These are phyloP conservation scores for Pelargonium fulgidum DNA, from an alignment of 441 rosid species.

Conservation along the genomic window DNA sequence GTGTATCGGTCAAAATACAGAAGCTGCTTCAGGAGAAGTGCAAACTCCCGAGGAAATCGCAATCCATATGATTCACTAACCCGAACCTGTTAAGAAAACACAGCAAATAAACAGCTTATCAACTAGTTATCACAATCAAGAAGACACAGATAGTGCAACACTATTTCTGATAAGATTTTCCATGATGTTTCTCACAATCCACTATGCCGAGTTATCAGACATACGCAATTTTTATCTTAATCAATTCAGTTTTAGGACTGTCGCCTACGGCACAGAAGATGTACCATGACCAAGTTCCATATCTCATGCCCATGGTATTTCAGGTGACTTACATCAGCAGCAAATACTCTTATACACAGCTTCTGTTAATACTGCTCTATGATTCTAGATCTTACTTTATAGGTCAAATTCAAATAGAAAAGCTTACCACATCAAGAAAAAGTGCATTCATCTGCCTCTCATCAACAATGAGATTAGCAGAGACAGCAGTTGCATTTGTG, in stretches of 20 bases:
- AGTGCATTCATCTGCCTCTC: conserved; percentile 98
- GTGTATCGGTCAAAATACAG: conserved; percentile 92
- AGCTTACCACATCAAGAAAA: conserved; percentile 85
- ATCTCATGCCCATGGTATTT: neutral
- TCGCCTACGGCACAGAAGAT: neutral
- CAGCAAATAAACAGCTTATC: neutral
- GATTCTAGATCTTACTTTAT: neutral
- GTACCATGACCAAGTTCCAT: neutral
- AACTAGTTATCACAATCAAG: neutral
- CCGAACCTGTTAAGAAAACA: conserved; percentile 44
- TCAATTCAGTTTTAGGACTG: no score
- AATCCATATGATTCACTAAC: conserved; percentile 90
- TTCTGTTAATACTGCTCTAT: neutral
- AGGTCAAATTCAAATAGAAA: neutral
- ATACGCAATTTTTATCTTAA: neutral
- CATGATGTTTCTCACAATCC: neutral
- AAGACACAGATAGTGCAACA: neutral
- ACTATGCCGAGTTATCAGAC: neutral
- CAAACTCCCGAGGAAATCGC: conserved; percentile 86
- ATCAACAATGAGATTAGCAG: conserved; percentile 80
- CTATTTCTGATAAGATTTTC: neutral
- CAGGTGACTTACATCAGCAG: neutral
- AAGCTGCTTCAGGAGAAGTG: conserved; percentile 92
- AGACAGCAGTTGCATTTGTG: conserved; percentile 65
- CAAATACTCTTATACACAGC: neutral